Conservation (phyloP, 805 yeast species). For the Wickerhamomyces chaumierensis region DNA sequence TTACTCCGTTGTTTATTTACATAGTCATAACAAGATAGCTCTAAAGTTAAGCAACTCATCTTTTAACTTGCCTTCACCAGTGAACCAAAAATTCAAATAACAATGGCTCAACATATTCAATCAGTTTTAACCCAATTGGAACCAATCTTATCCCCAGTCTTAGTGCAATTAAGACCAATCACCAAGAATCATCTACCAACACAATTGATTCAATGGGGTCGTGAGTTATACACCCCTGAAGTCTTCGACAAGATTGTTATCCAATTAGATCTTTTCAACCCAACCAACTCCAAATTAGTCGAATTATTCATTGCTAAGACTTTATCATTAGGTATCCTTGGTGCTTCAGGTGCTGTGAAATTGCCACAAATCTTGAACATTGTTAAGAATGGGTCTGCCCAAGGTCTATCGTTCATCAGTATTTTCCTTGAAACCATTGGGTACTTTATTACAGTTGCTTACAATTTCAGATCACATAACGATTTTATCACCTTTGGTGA, state of each 20-base stretch:
- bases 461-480: slow-evolving; percentile 23
- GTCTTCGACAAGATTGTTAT: slow-evolving; percentile 19
- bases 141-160: slow-evolving; percentile 11
- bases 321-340: slow-evolving; percentile 25
- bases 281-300: slow-evolving; percentile 15
- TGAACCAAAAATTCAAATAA: no score
- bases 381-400: slow-evolving; percentile 20
- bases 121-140: slow-evolving; percentile 4
- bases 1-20: no score
- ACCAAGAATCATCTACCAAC: slow-evolving; percentile 10
- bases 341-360: slow-evolving; percentile 26
- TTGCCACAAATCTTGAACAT: slow-evolving; percentile 29
- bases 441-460: slow-evolving; percentile 23
- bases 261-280: slow-evolving; percentile 15
- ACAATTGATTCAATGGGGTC: slow-evolving; percentile 14
- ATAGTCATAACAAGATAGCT: no score
- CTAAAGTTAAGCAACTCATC: no score
- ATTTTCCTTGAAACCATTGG: slow-evolving; percentile 24
- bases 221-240: slow-evolving; percentile 16
- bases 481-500: slow-evolving; percentile 31
- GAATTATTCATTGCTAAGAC: slow-evolving; percentile 21
- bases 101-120: slow-evolving; percentile 1
- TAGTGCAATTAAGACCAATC: slow-evolving; percentile 11
- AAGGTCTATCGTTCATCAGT: slow-evolving; percentile 24
- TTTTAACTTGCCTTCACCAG: no score